Conservation (phyloP, 2,329 filamentous ascomycete genomes). For the Myotisia sp. region DNA sequence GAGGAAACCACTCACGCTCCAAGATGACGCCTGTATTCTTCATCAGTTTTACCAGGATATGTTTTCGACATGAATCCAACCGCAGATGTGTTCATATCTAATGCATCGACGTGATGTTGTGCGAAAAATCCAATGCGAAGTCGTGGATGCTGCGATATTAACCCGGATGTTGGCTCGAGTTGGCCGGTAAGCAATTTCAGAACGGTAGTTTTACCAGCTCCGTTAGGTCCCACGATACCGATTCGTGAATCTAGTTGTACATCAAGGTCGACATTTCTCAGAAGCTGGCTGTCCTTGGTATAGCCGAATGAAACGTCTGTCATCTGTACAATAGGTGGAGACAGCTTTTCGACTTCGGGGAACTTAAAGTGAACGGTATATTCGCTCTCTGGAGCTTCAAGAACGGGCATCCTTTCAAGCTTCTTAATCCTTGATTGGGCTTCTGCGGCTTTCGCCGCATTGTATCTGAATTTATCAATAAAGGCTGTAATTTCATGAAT, state of each 20-base stretch:
- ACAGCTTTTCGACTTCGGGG: constrained; percentile 93
- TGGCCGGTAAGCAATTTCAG: constrained; percentile 91
- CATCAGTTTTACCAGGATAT: constrained; percentile 81
- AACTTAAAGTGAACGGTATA: constrained; percentile 96
- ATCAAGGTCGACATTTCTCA: constrained; percentile 80
- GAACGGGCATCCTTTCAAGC: constrained; percentile 85
- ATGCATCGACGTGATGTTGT: constrained; percentile 92
- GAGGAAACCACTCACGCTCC: constrained; percentile 56
- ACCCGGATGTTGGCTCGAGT: constrained; percentile 57
- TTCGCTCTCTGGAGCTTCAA: constrained; percentile 79
- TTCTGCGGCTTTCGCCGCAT: constrained; percentile 95
- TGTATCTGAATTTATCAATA: constrained; percentile 99
- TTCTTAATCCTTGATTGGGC: constrained; percentile 99
- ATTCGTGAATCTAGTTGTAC: constrained; percentile 97
- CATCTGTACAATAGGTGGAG: constrained; percentile 97
- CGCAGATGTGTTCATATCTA: constrained; percentile 76
- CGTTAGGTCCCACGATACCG: constrained; percentile 97
- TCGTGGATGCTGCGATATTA: constrained; percentile 79
- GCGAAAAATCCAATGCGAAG: constrained; percentile 93
- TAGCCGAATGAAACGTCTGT: constrained; percentile 84
- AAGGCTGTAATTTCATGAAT: constrained; percentile 43
- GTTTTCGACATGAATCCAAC: constrained; percentile 92
- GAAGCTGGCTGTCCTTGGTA: constrained; percentile 58
- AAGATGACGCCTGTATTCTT: constrained; percentile 90
- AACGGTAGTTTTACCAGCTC: constrained; percentile 96